Percentiles rank a stretch among this genome's conserved stretches.
These are phyloP conservation scores for Metarhizium sp. DNA, from an alignment of 2,329 filamentous ascomycete genomes.

Conservation along the genomic window DNA sequence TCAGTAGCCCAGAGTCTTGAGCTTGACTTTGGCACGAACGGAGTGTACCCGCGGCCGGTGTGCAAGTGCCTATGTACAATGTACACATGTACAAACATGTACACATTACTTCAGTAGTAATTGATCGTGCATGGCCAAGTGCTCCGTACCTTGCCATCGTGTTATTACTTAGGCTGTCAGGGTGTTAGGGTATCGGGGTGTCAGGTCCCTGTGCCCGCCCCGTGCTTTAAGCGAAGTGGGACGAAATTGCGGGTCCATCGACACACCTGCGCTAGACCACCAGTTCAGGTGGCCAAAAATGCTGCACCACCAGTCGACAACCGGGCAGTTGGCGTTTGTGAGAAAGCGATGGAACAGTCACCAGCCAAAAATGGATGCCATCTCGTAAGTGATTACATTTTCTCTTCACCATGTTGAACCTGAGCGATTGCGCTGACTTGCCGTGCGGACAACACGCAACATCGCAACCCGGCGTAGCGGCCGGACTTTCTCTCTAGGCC, in stretches of 20 bases:
- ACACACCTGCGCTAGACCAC: constrained; percentile 8
- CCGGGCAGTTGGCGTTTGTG: not conserved
- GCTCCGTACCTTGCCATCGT: not conserved
- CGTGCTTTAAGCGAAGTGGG: constrained; percentile 16
- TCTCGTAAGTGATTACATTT: too few relatives aligned
- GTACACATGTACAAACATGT: too few relatives aligned
- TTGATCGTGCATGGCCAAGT: too few relatives aligned
- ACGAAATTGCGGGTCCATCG: constrained; percentile 13
- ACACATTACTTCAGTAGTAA: too few relatives aligned
- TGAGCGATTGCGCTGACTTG: too few relatives aligned
- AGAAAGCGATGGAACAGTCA: not conserved
- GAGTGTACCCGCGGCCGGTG: too few relatives aligned
- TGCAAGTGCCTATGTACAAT: too few relatives aligned
- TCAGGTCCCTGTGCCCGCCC: constrained; percentile 4
- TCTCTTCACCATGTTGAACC: too few relatives aligned
- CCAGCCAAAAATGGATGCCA: not conserved
- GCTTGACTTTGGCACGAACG: not conserved
- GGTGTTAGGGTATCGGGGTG: not conserved
- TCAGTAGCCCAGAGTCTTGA: not conserved
- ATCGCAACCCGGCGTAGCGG: too few relatives aligned
- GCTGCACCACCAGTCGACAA: not conserved
- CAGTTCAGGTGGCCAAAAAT: not conserved
- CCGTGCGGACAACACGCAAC: too few relatives aligned
- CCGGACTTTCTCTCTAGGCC: too few relatives aligned
- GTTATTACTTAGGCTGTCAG: not conserved